These are phyloP conservation scores for Linaria vulgaris DNA, from an alignment of 257 asterid genomes.

Conservation along the genomic window DNA sequence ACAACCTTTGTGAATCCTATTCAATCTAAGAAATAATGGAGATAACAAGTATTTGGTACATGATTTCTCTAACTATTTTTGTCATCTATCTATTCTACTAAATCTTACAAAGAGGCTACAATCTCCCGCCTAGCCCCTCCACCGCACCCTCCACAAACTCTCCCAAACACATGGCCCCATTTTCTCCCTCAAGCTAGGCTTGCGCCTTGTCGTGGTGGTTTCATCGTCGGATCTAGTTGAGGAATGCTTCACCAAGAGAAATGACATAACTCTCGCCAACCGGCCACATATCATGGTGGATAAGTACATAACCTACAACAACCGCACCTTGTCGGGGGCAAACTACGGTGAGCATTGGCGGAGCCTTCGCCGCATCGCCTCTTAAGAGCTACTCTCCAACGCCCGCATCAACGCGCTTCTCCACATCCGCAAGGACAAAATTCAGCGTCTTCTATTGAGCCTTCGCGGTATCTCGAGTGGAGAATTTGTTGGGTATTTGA, in stretches of 20 bases:
- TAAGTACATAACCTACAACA: constrained; percentile 47
- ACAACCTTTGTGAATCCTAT: no score
- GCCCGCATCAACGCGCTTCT: constrained; percentile 39
- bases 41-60: neutral
- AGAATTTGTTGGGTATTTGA: no score
- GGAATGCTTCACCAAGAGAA: constrained; percentile 39
- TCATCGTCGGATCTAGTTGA: constrained; percentile 38
- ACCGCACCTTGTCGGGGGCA: constrained; percentile 41
- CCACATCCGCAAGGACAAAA: constrained; percentile 32
- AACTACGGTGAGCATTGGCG: constrained; percentile 49
- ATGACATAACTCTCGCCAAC: constrained; percentile 48
- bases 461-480: no score
- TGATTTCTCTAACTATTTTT: constrained; percentile 3
- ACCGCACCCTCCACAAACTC: constrained; percentile 39
- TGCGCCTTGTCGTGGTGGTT: constrained; percentile 43
- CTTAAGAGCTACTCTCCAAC: constrained; percentile 37
- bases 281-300: constrained; percentile 31
- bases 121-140: constrained; percentile 42
- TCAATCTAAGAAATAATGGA: constrained; percentile 23
- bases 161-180: constrained; percentile 42
- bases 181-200: constrained; percentile 46
- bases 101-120: neutral
- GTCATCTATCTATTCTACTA: constrained; percentile 19
- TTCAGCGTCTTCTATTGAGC: no score
- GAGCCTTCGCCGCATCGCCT: constrained; percentile 42